Percentiles rank a stretch among this genome's conserved stretches.
Conservation (phyloP, 2,329 filamentous ascomycete genomes). For the Stachybotrys chartarum region DNA sequence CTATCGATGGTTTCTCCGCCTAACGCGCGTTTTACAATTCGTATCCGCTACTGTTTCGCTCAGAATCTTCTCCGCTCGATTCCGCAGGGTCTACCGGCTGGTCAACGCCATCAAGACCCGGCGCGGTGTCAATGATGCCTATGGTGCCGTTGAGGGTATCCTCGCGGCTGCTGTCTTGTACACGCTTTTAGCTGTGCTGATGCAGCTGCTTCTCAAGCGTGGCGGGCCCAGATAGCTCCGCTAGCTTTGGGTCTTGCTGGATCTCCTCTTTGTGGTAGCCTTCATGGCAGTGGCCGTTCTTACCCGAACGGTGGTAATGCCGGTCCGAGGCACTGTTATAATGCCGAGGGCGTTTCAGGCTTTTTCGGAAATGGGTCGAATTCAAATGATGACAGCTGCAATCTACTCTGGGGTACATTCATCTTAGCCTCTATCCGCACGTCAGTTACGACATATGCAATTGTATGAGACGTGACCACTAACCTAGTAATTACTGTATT, state of each 20-base stretch:
- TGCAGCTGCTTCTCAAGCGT: neutral
- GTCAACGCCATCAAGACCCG: conserved; percentile 1
- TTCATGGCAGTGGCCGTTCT: too few relatives aligned
- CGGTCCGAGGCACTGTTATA: too few relatives aligned
- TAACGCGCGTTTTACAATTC: conserved; percentile 8
- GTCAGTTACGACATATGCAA: too few relatives aligned
- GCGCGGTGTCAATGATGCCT: conserved; percentile 6
- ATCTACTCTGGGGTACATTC: too few relatives aligned
- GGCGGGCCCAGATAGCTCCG: conserved; percentile 1
- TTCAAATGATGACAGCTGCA: too few relatives aligned
- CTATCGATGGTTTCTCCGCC: conserved; percentile 10
- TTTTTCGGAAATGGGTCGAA: too few relatives aligned
- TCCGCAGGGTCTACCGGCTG: neutral
- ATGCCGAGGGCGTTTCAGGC: too few relatives aligned
- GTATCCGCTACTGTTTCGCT: conserved; percentile 8
- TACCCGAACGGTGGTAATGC: too few relatives aligned
- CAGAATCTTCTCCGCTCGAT: conserved; percentile 7
- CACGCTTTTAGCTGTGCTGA: conserved; percentile 6
- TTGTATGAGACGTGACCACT: too few relatives aligned
- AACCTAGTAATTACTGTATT: too few relatives aligned
- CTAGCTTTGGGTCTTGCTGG: neutral
- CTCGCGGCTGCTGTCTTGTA: conserved; percentile 10
- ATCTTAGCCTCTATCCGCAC: too few relatives aligned
- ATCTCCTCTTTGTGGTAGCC: too few relatives aligned
- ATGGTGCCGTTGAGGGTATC: conserved; percentile 10